These are phyloP conservation scores for Neonothopanus nambi DNA, from an alignment of 1,284 basidiomycete species.

Conservation along the genomic window DNA sequence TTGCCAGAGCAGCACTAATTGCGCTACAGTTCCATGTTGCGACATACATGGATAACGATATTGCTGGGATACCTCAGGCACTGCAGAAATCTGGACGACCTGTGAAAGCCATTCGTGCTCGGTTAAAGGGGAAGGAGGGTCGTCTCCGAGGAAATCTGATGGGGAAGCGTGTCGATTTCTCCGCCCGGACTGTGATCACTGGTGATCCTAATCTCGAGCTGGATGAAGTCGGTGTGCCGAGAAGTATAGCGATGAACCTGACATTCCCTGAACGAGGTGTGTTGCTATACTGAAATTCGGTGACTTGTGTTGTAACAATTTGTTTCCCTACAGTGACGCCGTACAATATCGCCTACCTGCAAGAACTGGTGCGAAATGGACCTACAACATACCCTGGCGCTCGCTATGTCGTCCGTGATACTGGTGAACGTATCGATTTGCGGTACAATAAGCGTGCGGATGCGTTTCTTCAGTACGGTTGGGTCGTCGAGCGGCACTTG, in stretches of 20 bases:
- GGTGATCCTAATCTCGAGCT: conserved; percentile 97
- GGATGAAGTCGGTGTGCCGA: conserved; percentile 98
- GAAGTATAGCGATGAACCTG: conserved; percentile 95
- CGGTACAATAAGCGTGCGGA: conserved; percentile 98
- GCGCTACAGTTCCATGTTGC: conserved; percentile 87
- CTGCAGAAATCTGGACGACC: conserved; percentile 97
- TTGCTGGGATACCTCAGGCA: conserved; percentile 97
- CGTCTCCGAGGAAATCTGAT: conserved; percentile 97
- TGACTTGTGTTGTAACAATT: neutral
- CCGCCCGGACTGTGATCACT: conserved; percentile 98
- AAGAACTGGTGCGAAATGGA: conserved; percentile 96
- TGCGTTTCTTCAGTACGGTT: conserved; percentile 95
- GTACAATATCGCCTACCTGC: conserved; percentile 94
- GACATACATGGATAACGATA: conserved; percentile 99
- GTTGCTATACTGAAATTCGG: conserved; percentile 20
- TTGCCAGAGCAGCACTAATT: conserved; percentile 11
- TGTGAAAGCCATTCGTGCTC: conserved; percentile 97
- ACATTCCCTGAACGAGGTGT: conserved; percentile 95
- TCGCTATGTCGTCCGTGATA: conserved; percentile 96
- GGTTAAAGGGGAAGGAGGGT: conserved; percentile 98
- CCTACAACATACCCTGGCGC: conserved; percentile 96
- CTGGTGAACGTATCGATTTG: conserved; percentile 96
- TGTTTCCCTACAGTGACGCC: conserved; percentile 74
- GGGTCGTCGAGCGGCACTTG: conserved; percentile 98
- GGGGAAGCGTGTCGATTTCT: conserved; percentile 99